phyloP scores from a whole-genome alignment of 1,284 basidiomycete genomes.

The Austroboletus novae-zelandiae region DNA sequence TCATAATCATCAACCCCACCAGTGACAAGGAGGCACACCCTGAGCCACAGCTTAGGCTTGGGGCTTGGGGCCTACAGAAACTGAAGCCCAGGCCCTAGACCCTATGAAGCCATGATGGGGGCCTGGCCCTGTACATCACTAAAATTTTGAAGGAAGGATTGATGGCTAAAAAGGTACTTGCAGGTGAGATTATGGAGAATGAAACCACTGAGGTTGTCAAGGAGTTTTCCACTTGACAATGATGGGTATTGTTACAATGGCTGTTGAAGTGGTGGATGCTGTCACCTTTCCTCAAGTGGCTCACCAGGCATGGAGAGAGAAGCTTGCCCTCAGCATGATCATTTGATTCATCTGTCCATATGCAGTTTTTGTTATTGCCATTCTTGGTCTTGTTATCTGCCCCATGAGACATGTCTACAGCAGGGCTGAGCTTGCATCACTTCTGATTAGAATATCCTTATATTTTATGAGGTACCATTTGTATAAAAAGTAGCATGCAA shows the following conservation, averaged over 20 bases:
- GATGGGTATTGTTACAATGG: constrained; percentile 90
- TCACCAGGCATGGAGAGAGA: constrained; percentile 35
- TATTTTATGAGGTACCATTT: too few relatives aligned
- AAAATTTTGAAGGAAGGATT: constrained; percentile 64
- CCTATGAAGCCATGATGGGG: too few relatives aligned
- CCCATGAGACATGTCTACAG: constrained; percentile 93
- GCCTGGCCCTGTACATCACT: too few relatives aligned
- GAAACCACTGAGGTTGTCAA: constrained; percentile 88
- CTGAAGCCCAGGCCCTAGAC: too few relatives aligned
- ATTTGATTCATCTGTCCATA: constrained; percentile 78
- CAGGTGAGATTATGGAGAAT: constrained; percentile 77
- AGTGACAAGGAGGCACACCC: too few relatives aligned
- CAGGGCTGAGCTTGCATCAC: constrained; percentile 49
- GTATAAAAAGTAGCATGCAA: too few relatives aligned
- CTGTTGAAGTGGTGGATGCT: constrained; percentile 93
- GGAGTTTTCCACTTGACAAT: constrained; percentile 73
- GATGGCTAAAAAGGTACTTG: constrained; percentile 75
- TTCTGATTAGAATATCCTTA: constrained; percentile 93
- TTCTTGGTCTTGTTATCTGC: constrained; percentile 89
- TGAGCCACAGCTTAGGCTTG: too few relatives aligned
- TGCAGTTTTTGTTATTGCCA: constrained; percentile 90
- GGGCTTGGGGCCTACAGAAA: too few relatives aligned
- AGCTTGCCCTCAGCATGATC: constrained; percentile 48
- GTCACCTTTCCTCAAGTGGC: constrained; percentile 61
- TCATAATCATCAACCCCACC: too few relatives aligned